These are phyloP conservation scores for Monosporascus cannonballus DNA, from an alignment of 2,329 filamentous ascomycete genomes.

Conservation along the genomic window DNA sequence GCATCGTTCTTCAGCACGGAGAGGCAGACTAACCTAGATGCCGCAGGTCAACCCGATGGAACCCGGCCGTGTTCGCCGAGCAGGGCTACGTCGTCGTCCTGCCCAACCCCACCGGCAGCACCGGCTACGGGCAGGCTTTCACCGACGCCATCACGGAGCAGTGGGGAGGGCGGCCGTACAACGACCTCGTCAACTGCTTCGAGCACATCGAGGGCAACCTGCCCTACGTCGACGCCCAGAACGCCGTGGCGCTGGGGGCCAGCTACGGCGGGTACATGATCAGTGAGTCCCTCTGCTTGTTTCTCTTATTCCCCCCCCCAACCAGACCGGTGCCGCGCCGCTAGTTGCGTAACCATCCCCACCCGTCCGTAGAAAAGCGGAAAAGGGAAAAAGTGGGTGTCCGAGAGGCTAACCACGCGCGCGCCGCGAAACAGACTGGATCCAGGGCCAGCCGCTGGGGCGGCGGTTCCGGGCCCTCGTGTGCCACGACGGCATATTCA, in stretches of 20 bases:
- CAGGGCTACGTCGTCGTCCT: constrained; percentile 79
- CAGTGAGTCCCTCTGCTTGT: constrained; percentile 37
- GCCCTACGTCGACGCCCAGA: constrained; percentile 60
- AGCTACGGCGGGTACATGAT: constrained; percentile 74
- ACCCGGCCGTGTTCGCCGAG: constrained; percentile 78
- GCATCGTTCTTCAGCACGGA: too few relatives aligned
- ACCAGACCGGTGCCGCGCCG: not conserved
- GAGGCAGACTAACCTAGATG: not conserved
- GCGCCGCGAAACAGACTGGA: constrained; percentile 59
- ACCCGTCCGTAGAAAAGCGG: too few relatives aligned
- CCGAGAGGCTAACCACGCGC: constrained; percentile 10
- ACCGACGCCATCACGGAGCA: constrained; percentile 70
- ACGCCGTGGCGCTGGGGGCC: constrained; percentile 68
- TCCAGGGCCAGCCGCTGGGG: constrained; percentile 78
- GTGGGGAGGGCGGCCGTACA: constrained; percentile 82
- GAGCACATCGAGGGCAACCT: constrained; percentile 65
- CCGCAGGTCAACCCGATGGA: constrained; percentile 60
- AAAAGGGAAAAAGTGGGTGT: not conserved
- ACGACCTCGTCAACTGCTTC: constrained; percentile 74
- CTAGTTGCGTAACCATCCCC: too few relatives aligned
- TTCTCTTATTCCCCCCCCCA: constrained; percentile 21
- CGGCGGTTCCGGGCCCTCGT: constrained; percentile 83
- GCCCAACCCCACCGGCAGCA: constrained; percentile 79
- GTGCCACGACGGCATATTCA: constrained; percentile 82
- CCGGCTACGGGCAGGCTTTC: constrained; percentile 73